Evolutionary conservation across 805 yeast species (phyloP), one percentile per base, ranked within the genome.

Genomic region (Saturnispora halmiae): DNA sequence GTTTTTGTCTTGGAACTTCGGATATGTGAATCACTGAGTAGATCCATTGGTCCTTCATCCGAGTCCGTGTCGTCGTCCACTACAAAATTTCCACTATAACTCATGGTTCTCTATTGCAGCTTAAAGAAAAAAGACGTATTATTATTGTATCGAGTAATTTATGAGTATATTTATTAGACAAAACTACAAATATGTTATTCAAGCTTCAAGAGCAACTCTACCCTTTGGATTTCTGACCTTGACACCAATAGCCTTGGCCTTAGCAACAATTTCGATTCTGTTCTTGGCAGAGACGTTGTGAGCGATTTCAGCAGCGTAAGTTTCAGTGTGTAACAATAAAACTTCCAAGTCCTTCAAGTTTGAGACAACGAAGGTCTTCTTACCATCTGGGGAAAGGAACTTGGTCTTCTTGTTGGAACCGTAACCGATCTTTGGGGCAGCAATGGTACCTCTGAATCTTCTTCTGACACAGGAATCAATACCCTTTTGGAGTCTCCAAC

Each of bases 401-500:
- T 82, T 86, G 68, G 98, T 92, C 80, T 82, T 87, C 78, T 86
- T 92, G 95, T 92, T 87, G 61, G 97, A 87, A 75, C 98, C 96
- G 79, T 85, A 92, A 79, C 99, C 99, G 64, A 92, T 88, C 78
- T 83, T 88, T 79, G 99, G 99, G 79, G 90, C 94, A 63, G 88
- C 77, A 68, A 92, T 85, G 74, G 90, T 82, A 67, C 98, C 98
- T 82, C 96, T 86, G 95, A 92, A 92, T 79, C 92, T 82, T 80
- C 98, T 90, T 80, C 99, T 92, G 70, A 94, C 96, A 76, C 86
- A 79, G 60, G 97, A 88, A 79, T 92, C 99, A 69, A 92, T 92
- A 92, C 99, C 99, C 85, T 92, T 92, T 77, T 94, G 99, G 78
- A 92, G 90, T 86, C 99, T 92, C 98, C 98, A 94, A 81, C 80